A percentile compares a stretch with the other conserved stretches of the same genome.
These are phyloP conservation scores for Trichoderma gamsii DNA, from an alignment of 495 filamentous ascomycete species.

Conservation along the genomic window DNA sequence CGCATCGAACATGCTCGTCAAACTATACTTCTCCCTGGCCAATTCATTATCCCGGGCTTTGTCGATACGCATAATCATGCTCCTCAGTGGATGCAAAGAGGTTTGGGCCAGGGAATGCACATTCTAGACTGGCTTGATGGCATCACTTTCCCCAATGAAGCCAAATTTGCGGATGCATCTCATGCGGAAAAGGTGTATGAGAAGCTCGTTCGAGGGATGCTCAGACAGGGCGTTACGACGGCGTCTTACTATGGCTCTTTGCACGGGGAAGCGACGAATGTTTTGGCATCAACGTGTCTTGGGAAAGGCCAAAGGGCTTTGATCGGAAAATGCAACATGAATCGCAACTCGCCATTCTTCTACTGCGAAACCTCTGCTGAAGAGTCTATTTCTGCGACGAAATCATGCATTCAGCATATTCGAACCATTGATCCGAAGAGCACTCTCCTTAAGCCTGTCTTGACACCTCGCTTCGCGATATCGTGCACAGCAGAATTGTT, in stretches of 20 bases:
- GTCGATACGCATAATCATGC: conserved; percentile 63
- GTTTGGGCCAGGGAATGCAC: conserved; percentile 50
- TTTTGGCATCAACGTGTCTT: conserved; percentile 54
- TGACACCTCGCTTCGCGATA: conserved; percentile 62
- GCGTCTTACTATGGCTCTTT: conserved; percentile 59
- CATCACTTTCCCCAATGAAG: conserved; percentile 59
- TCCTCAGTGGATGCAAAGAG: conserved; percentile 57
- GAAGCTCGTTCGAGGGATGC: conserved; percentile 48
- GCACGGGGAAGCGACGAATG: conserved; percentile 51
- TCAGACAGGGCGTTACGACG: conserved; percentile 60
- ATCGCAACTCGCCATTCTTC: conserved; percentile 53
- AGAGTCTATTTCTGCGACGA: conserved; percentile 47
- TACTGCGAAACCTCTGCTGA: conserved; percentile 48
- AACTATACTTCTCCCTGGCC: conserved; percentile 38
- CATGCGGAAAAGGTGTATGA: conserved; percentile 51
- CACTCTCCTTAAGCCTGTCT: conserved; percentile 46
- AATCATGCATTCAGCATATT: conserved; percentile 46
- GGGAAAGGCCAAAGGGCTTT: conserved; percentile 55
- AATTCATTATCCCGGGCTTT: conserved; percentile 57
- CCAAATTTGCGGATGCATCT: conserved; percentile 46
- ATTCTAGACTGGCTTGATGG: conserved; percentile 55
- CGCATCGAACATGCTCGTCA: conserved; percentile 16
- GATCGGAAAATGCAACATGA: conserved; percentile 63
- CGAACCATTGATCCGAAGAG: conserved; percentile 35
- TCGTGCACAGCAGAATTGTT: conserved; percentile 50